Conservation (phyloP, 2,329 filamentous ascomycete genomes). For the Cladophialophora psammophila region DNA sequence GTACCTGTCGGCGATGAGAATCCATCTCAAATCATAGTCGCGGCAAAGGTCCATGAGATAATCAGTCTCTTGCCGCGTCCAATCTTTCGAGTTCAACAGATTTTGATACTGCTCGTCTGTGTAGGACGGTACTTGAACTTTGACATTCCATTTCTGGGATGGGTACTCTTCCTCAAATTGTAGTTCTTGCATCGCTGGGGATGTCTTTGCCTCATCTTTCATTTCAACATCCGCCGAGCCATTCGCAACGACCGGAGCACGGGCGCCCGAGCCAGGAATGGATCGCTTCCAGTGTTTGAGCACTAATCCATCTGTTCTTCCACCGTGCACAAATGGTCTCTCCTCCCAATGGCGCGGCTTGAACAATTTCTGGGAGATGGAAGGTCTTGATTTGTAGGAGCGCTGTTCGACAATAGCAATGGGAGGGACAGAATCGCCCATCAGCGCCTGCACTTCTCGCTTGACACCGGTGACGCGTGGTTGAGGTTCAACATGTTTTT, state of each 20-base stretch:
- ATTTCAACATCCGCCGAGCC: constrained; percentile 43
- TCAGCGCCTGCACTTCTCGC: constrained; percentile 59
- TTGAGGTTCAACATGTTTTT: constrained; percentile 69
- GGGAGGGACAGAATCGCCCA: constrained; percentile 59
- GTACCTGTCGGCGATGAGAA: constrained; percentile 91
- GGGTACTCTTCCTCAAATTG: constrained; percentile 57
- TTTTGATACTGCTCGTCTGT: constrained; percentile 85
- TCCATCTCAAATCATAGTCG: constrained; percentile 88
- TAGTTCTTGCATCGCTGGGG: constrained; percentile 43
- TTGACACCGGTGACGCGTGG: constrained; percentile 55
- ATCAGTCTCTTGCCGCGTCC: constrained; percentile 93
- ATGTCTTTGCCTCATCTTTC: constrained; percentile 42
- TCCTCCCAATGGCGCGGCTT: constrained; percentile 41
- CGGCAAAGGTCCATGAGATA: constrained; percentile 79
- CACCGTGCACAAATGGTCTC: constrained; percentile 75
- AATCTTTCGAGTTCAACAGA: constrained; percentile 75
- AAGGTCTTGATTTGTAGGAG: constrained; percentile 54
- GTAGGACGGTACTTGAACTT: constrained; percentile 79
- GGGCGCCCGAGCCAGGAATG: constrained; percentile 41
- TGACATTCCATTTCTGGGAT: constrained; percentile 89
- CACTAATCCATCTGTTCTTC: constrained; percentile 73
- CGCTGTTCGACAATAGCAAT: constrained; percentile 59
- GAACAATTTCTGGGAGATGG: constrained; percentile 38
- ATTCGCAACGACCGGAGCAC: constrained; percentile 38
- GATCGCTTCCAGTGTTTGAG: constrained; percentile 83